These are phyloP conservation scores for Taiwanofungus camphoratus DNA, from an alignment of 1,284 basidiomycete genomes.

Conservation along the genomic window DNA sequence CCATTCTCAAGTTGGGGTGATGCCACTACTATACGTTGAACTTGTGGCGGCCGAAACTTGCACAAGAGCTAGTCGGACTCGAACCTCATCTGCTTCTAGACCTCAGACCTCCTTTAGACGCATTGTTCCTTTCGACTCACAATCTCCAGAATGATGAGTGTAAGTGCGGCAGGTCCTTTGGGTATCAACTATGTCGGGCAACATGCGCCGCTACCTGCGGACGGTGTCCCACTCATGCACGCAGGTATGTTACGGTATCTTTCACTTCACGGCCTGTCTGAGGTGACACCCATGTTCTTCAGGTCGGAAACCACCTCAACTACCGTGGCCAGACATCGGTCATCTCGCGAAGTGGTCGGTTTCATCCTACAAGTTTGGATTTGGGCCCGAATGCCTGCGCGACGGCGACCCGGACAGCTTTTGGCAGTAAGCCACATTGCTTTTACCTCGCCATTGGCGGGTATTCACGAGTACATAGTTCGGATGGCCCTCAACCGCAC, in stretches of 20 bases:
- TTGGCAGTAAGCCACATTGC: conserved; percentile 82
- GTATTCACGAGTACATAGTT: conserved; percentile 45
- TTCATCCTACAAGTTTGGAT: conserved; percentile 94
- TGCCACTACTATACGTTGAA: too few relatives aligned
- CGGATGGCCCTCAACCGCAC: conserved; percentile 97
- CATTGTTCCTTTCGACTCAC: too few relatives aligned
- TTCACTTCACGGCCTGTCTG: conserved; percentile 1
- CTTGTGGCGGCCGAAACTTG: too few relatives aligned
- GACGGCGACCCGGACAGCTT: conserved; percentile 90
- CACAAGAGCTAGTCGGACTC: too few relatives aligned
- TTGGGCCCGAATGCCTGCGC: conserved; percentile 87
- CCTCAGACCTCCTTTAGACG: too few relatives aligned
- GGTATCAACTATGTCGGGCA: neutral
- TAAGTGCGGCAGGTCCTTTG: conserved; percentile 4
- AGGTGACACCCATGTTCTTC: neutral
- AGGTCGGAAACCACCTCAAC: conserved; percentile 40
- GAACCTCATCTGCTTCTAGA: too few relatives aligned
- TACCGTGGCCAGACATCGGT: conserved; percentile 78
- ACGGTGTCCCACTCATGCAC: conserved; percentile 34
- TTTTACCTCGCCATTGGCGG: neutral
- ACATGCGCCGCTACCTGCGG: conserved; percentile 19
- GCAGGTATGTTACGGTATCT: conserved; percentile 23
- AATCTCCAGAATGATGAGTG: neutral
- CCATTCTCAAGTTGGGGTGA: too few relatives aligned
- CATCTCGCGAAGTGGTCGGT: conserved; percentile 92